Evolutionary conservation across 306 rosid species (phyloP).

Genomic region (Mimosa bimucronata): DNA sequence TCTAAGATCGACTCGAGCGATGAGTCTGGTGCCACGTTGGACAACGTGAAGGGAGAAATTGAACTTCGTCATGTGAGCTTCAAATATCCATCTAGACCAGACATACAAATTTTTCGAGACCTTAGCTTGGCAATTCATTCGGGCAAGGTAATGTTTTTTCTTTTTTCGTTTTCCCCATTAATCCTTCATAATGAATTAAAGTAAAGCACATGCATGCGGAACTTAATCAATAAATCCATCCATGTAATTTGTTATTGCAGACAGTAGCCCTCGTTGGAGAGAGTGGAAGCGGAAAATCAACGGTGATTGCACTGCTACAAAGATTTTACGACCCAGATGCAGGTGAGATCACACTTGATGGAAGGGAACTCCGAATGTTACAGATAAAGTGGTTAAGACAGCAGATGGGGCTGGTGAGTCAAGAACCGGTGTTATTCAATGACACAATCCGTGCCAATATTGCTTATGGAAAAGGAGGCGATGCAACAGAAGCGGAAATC

Average conservation of each 20-base stretch:
- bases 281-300: slow-evolving; percentile 88
- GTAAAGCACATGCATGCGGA: neutral
- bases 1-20: slow-evolving; percentile 67
- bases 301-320: slow-evolving; percentile 68
- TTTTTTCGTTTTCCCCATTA: neutral
- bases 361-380: slow-evolving; percentile 53
- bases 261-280: slow-evolving; percentile 81
- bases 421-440: slow-evolving; percentile 74
- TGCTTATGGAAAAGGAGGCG: slow-evolving; percentile 72
- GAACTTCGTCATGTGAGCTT: slow-evolving; percentile 67
- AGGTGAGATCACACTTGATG: slow-evolving; percentile 67
- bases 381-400: slow-evolving; percentile 74
- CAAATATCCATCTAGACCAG: slow-evolving; percentile 76
- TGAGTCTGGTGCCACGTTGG: slow-evolving; percentile 57
- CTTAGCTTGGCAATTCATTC: slow-evolving; percentile 61
- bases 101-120: slow-evolving; percentile 64
- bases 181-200: neutral
- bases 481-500: slow-evolving; percentile 70
- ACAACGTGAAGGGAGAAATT: slow-evolving; percentile 60
- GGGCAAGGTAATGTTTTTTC: slow-evolving; percentile 57
- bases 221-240: slow-evolving; percentile 5
- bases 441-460: slow-evolving; percentile 74
- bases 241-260: slow-evolving; percentile 41
- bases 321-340: slow-evolving; percentile 81
- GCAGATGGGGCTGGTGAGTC: slow-evolving; percentile 84